Evolutionary conservation across 2,329 filamentous ascomycete species (phyloP).

Genomic region (Aspergillus chevalieri): DNA sequence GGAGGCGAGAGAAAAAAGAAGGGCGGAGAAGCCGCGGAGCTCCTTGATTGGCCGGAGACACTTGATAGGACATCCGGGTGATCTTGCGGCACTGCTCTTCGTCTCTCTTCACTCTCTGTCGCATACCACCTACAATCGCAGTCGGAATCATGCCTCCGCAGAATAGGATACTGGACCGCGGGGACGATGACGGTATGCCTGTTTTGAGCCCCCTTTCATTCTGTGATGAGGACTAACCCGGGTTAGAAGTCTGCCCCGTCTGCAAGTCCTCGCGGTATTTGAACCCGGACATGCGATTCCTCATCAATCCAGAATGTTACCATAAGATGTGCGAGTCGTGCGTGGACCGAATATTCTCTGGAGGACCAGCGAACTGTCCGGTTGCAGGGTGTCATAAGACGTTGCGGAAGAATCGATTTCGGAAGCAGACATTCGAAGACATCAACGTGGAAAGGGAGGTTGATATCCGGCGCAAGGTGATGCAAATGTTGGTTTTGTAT

Average conservation of each 20-base stretch:
- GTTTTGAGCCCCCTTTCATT: not conserved
- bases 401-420: conserved; percentile 76
- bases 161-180: conserved; percentile 27
- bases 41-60: conserved; percentile 17
- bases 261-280: conserved; percentile 97
- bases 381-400: conserved; percentile 84
- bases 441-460: conserved; percentile 85
- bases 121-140: not conserved
- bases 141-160: conserved; percentile 24
- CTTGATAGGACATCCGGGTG: conserved; percentile 8
- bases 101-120: conserved; percentile 3
- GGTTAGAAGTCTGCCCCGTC: conserved; percentile 78
- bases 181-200: conserved; percentile 38
- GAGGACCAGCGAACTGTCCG: conserved; percentile 86
- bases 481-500: conserved; percentile 43
- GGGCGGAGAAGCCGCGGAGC: conserved; percentile 8
- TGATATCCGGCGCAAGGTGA: conserved; percentile 77
- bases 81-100: not conserved
- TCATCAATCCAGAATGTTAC: conserved; percentile 97
- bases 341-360: conserved; percentile 87
- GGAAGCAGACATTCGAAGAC: conserved; percentile 83
- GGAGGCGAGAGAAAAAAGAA: conserved; percentile 14
- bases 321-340: conserved; percentile 98
- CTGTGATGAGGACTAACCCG: conserved; percentile 3
- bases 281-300: conserved; percentile 87